phyloP scores from a whole-genome alignment of 1,139 yeast species.

The Geotrichum carabidarum region DNA sequence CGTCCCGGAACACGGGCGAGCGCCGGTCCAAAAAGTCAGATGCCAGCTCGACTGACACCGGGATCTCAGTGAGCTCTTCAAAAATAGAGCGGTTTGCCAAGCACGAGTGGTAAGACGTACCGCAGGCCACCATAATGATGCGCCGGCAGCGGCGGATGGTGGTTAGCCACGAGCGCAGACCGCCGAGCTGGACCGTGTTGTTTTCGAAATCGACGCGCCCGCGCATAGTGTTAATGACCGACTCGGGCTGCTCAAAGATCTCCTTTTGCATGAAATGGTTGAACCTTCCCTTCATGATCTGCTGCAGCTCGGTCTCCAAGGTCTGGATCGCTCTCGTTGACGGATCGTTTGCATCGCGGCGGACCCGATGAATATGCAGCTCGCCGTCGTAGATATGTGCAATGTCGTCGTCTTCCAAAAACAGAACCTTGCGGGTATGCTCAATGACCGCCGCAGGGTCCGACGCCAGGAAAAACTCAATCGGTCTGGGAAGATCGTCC shows the following conservation, averaged over 20 bases:
- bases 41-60: slow-evolving; percentile 93
- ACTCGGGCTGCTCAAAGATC: slow-evolving; percentile 97
- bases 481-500: slow-evolving; percentile 88
- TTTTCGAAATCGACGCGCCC: slow-evolving; percentile 94
- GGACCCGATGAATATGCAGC: slow-evolving; percentile 94
- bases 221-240: slow-evolving; percentile 97
- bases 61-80: slow-evolving; percentile 94
- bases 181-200: slow-evolving; percentile 76
- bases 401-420: slow-evolving; percentile 95
- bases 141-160: slow-evolving; percentile 93
- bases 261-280: slow-evolving; percentile 98
- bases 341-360: slow-evolving; percentile 83
- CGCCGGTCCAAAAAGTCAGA: slow-evolving; percentile 94
- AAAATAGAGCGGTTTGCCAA: slow-evolving; percentile 93
- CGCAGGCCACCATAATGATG: slow-evolving; percentile 97
- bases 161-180: slow-evolving; percentile 76
- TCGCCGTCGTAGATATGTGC: slow-evolving; percentile 98
- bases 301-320: slow-evolving; percentile 92
- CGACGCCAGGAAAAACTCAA: slow-evolving; percentile 92
- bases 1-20: slow-evolving; percentile 96
- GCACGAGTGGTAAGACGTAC: slow-evolving; percentile 98
- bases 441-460: slow-evolving; percentile 98
- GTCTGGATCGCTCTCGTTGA: slow-evolving; percentile 95
- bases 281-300: slow-evolving; percentile 96
- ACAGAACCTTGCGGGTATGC: slow-evolving; percentile 94